These are phyloP conservation scores for Mariannaea sp. DNA, from an alignment of 2,329 filamentous ascomycete species.

Conservation along the genomic window DNA sequence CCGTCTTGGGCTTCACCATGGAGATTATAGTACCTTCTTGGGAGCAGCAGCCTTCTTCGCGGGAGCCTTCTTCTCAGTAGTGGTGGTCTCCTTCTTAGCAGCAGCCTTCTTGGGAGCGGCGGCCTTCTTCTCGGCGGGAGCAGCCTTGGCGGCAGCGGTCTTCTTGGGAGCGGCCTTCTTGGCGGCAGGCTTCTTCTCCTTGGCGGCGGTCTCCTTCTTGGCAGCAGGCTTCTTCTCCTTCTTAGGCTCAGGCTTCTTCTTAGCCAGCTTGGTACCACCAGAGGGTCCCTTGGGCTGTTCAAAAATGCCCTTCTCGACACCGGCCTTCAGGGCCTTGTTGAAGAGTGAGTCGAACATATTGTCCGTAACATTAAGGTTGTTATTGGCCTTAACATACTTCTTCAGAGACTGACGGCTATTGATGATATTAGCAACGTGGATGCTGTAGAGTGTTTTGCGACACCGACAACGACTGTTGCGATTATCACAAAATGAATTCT, in stretches of 20 bases:
- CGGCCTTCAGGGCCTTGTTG: slow-evolving; percentile 81
- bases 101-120: slow-evolving; percentile 33
- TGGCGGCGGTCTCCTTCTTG: slow-evolving; percentile 39
- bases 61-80: slow-evolving; percentile 36
- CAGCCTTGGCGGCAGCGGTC: slow-evolving; percentile 37
- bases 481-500: slow-evolving; percentile 18
- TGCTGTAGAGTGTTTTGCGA: not conserved
- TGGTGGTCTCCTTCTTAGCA: slow-evolving; percentile 41
- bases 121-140: slow-evolving; percentile 33
- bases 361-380: slow-evolving; percentile 53
- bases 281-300: slow-evolving; percentile 90
- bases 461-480: slow-evolving; percentile 24
- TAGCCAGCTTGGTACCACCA: slow-evolving; percentile 89
- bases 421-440: slow-evolving; percentile 20
- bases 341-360: slow-evolving; percentile 73
- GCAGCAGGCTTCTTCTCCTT: slow-evolving; percentile 43
- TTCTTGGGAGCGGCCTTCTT: slow-evolving; percentile 43
- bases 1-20: not conserved
- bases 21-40: slow-evolving; percentile 26
- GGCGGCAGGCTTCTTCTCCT: slow-evolving; percentile 43
- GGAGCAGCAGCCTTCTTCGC: slow-evolving; percentile 35
- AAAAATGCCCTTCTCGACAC: slow-evolving; percentile 87
- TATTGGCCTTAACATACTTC: slow-evolving; percentile 64
- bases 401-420: slow-evolving; percentile 63
- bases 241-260: slow-evolving; percentile 64